Evolutionary conservation across 116 monocot genomes (phyloP), one percentile per base, ranked within the genome.

Genomic region (Iris pallida): DNA sequence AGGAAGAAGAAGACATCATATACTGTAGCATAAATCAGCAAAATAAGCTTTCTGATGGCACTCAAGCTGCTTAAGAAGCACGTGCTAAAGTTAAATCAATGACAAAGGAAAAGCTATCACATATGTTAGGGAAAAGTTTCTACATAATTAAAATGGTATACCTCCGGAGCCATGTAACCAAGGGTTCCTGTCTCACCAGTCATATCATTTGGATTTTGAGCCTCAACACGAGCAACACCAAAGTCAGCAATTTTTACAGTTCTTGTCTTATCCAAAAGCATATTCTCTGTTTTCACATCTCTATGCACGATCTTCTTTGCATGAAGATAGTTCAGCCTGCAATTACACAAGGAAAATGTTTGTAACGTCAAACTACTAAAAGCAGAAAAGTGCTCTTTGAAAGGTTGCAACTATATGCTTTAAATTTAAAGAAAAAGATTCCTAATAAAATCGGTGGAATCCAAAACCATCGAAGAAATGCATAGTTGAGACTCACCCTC

Each of bases 101-200:
- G 30, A 30, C 30, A 30, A 30, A 0, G 30, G 30, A 30, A 30
- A 30, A 30, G 0, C 0, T 30, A 30, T 30, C 30, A 30, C 30
- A 30, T 30, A 30, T 30, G 30, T 30, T 30, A 3, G 30, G 30
- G 30, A 30, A 30, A 30, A 30, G 30, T 30, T 30, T 30, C 30
- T 30, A 30, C 30, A 30, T 30, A 30, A 30, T 30, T 30, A 30
- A 20, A 51, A 71, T 47, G 9, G 42, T 7, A 48, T 66, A 92
- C 92, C 92, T 92, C 92, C 42, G 92, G 92, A 40, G 92, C 92
- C 92, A 92, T 92, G 78, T 92, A 92, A 53, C 92, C 92, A 56
- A 88, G 86, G 0, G 92, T 92, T 68, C 92, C 92, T 40, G 92
- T 92, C 68, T 92, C 92, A 16, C 92, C 92, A 6, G 92, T 92